Base-by-base conservation (phyloP, 2,329 filamentous ascomycete species). In the Lojkania enalia region DNA sequence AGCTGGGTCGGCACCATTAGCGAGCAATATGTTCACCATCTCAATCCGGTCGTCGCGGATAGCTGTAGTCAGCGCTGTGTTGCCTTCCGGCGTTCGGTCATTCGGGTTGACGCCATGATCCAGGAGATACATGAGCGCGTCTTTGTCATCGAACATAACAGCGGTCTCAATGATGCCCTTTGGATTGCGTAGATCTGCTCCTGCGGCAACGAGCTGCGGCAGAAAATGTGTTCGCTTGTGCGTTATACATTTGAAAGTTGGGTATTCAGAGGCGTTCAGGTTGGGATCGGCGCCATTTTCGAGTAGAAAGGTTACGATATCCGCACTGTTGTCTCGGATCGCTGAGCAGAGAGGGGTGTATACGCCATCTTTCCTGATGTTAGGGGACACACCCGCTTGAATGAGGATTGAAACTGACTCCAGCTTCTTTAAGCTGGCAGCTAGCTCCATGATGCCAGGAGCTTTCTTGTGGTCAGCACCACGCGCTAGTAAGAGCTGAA, bases 341-440 rank as follows among this genome's bases (percentile, higher is more conserved):
- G 84, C 76, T 0, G 83, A 82, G 69, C 84, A 87, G 0, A 87
- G 72, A 0, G 84, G 84, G 0, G 84, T 87, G 65, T 85, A 87
- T 21, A 81, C 78, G 6, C 82, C 82, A 50, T 87, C 84, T 61
- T 84, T 85, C 53, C 80, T 82, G 7, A 73, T 61, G 50, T 85
- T 83, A 31, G 81, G 80, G 35, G 80, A 77, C n/a, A 85, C 79
- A 11, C 80, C 80, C 1, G 79, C 76, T 19, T 79, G 74, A 37
- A 84, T 71, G 2, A 86, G 73, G 19, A 81, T 73, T 19, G 75
- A 74, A 11, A 86, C 77, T 0, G 80, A 79, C 48, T 85, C 82
- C 42, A 84, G 73, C 62, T 81, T 84, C 70, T 86, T 86, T 60
- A 84, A 72, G 46, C 79, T 81, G 3, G 79, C 71, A 4, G 83